A percentile compares a stretch with the other conserved stretches of the same genome.
These are phyloP conservation scores for Verticillium nonalfalfae DNA, from an alignment of 2,329 filamentous ascomycete genomes.

Conservation along the genomic window DNA sequence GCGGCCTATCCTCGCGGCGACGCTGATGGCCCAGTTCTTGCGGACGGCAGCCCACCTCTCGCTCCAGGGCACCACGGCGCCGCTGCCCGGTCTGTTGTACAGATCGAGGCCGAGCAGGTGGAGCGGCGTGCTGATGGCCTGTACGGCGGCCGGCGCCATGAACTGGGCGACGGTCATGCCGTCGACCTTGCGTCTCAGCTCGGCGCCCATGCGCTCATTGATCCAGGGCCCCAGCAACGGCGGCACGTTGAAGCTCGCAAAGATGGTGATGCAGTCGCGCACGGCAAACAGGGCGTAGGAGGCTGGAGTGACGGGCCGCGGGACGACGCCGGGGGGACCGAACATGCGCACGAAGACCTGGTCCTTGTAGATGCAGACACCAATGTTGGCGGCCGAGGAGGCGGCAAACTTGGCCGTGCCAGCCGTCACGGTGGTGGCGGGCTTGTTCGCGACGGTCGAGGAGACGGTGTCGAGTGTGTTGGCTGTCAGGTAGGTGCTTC, in stretches of 20 bases:
- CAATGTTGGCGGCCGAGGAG: conserved; percentile 76
- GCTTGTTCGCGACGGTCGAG: conserved; percentile 53
- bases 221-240: conserved; percentile 68
- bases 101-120: conserved; percentile 81
- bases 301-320: conserved; percentile 56
- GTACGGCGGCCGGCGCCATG: conserved; percentile 69
- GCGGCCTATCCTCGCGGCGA: conserved; percentile 69
- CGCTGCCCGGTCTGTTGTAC: conserved; percentile 60
- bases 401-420: conserved; percentile 76
- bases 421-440: conserved; percentile 59
- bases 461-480: conserved; percentile 78
- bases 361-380: conserved; percentile 85
- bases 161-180: conserved; percentile 71
- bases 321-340: conserved; percentile 49
- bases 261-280: conserved; percentile 84
- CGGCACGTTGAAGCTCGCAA: conserved; percentile 87
- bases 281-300: conserved; percentile 75
- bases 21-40: conserved; percentile 70
- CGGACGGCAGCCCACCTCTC: conserved; percentile 64
- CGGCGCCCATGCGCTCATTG: conserved; percentile 44
- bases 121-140: conserved; percentile 74
- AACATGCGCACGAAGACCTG: conserved; percentile 79
- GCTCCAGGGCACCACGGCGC: conserved; percentile 31
- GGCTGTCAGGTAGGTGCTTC: conserved; percentile 82
- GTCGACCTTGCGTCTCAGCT: conserved; percentile 40